phyloP scores from a whole-genome alignment of 331 rosid genomes.

The Stylosanthes scabra region DNA sequence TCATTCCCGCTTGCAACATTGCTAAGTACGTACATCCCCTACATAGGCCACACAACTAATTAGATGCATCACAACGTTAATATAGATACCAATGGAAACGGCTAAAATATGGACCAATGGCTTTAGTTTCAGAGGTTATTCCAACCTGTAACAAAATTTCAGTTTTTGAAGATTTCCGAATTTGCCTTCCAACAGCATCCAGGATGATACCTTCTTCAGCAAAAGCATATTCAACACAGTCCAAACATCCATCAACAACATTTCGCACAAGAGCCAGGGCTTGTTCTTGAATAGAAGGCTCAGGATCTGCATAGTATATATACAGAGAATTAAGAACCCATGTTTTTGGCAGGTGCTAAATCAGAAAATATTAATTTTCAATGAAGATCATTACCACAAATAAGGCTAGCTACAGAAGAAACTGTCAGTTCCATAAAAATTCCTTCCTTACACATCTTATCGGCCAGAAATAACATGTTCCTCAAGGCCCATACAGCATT shows the following conservation, averaged over 20 bases:
- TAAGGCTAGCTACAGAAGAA: constrained; percentile 76
- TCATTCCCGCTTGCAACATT: constrained; percentile 90
- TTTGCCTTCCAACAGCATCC: constrained; percentile 77
- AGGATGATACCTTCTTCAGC: constrained; percentile 76
- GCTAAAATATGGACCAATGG: constrained; percentile 8
- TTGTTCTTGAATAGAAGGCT: constrained; percentile 84
- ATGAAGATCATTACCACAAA: constrained; percentile 64
- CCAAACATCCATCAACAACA: constrained; percentile 80
- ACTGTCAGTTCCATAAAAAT: constrained; percentile 74
- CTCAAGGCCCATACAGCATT: constrained; percentile 89
- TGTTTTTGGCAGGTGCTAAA: constrained; percentile 30
- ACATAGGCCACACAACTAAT: constrained; percentile 19
- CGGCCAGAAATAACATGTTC: constrained; percentile 85
- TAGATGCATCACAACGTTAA: neutral
- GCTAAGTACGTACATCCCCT: constrained; percentile 82
- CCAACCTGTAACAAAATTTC: constrained; percentile 87
- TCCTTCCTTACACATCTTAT: constrained; percentile 62
- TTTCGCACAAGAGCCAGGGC: constrained; percentile 87
- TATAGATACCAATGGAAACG: constrained; percentile 9
- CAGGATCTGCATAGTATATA: constrained; percentile 67
- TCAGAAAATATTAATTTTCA: constrained; percentile 27
- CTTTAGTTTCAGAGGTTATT: constrained; percentile 37
- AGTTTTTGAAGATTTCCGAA: constrained; percentile 62
- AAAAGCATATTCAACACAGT: constrained; percentile 68
- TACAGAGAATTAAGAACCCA: constrained; percentile 33